Evolutionary conservation across 1,284 basidiomycete genomes (phyloP).

Genomic region (Lignosus rhinocerotis): DNA sequence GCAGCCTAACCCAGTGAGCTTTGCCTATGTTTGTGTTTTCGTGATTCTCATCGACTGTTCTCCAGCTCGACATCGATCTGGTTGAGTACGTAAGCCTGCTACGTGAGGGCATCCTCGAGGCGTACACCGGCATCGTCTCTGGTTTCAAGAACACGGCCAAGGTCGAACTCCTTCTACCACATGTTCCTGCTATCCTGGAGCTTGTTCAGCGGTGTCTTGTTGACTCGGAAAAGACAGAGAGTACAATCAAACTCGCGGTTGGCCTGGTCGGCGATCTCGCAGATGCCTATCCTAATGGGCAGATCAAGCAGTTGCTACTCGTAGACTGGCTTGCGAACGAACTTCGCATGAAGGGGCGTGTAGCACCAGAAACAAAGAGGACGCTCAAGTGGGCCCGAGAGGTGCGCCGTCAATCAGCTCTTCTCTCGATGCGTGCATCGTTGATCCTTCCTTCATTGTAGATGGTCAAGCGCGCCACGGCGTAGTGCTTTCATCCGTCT

Average conservation of each 20-base stretch:
- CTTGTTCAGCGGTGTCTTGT: conserved; percentile 80
- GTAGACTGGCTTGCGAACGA: conserved; percentile 82
- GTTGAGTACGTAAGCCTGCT: conserved; percentile 91
- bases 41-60: background rate
- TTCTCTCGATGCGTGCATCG: too few species aligned
- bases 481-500: conserved; percentile 21
- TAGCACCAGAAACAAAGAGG: conserved; percentile 72
- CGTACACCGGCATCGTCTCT: conserved; percentile 93
- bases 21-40: background rate
- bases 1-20: conserved; percentile 78
- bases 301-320: conserved; percentile 80
- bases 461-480: conserved; percentile 33
- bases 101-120: conserved; percentile 95
- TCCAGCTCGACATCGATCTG: conserved; percentile 82
- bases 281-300: conserved; percentile 78
- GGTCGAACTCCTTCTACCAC: conserved; percentile 67
- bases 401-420: conserved; percentile 43
- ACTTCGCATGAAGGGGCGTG: conserved; percentile 70
- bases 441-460: conserved; percentile 13
- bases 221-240: conserved; percentile 86
- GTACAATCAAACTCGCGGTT: conserved; percentile 58
- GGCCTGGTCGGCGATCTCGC: conserved; percentile 87
- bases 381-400: conserved; percentile 83
- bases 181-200: conserved; percentile 78
- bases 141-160: conserved; percentile 86